These are phyloP conservation scores for Ophiostoma pallidulum DNA, from an alignment of 2,329 filamentous ascomycete genomes.

Conservation along the genomic window DNA sequence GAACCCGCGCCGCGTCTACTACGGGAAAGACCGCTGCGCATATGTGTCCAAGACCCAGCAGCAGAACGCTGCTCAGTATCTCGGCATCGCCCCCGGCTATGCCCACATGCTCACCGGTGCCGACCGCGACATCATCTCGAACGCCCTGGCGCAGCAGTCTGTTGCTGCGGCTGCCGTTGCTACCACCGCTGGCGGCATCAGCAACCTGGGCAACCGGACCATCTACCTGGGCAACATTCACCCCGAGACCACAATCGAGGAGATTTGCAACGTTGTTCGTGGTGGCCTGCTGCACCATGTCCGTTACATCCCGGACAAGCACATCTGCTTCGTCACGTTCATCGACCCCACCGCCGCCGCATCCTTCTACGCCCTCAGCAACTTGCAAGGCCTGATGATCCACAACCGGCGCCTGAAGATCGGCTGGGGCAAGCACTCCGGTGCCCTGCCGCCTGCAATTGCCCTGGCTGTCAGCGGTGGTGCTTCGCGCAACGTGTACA, in stretches of 20 bases:
- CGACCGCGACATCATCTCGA: slow-evolving; percentile 93
- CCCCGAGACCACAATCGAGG: slow-evolving; percentile 96
- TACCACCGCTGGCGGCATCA: slow-evolving; percentile 91
- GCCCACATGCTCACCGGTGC: slow-evolving; percentile 93
- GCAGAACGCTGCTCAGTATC: slow-evolving; percentile 95
- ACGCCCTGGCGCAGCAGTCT: slow-evolving; percentile 91
- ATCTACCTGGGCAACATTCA: slow-evolving; percentile 99
- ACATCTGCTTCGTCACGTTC: slow-evolving; percentile 99
- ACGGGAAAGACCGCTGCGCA: slow-evolving; percentile 95
- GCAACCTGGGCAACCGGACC: slow-evolving; percentile 93
- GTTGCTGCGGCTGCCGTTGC: slow-evolving; percentile 94
- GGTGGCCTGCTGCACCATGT: slow-evolving; percentile 95
- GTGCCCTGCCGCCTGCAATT: slow-evolving; percentile 89
- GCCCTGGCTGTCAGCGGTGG: slow-evolving; percentile 92
- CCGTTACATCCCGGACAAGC: slow-evolving; percentile 98
- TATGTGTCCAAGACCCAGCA: slow-evolving; percentile 99
- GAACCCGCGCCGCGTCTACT: slow-evolving; percentile 88
- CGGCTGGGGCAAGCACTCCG: slow-evolving; percentile 98
- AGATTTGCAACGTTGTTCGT: slow-evolving; percentile 98
- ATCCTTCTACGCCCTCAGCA: slow-evolving; percentile 95
- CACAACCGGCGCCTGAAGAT: slow-evolving; percentile 97
- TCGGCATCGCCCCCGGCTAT: slow-evolving; percentile 93
- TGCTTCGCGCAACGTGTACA: slow-evolving; percentile 96
- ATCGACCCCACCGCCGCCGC: slow-evolving; percentile 97
- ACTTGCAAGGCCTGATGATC: slow-evolving; percentile 96